Base-by-base conservation (phyloP, 495 filamentous ascomycete species). In the Penicillium daleae region DNA sequence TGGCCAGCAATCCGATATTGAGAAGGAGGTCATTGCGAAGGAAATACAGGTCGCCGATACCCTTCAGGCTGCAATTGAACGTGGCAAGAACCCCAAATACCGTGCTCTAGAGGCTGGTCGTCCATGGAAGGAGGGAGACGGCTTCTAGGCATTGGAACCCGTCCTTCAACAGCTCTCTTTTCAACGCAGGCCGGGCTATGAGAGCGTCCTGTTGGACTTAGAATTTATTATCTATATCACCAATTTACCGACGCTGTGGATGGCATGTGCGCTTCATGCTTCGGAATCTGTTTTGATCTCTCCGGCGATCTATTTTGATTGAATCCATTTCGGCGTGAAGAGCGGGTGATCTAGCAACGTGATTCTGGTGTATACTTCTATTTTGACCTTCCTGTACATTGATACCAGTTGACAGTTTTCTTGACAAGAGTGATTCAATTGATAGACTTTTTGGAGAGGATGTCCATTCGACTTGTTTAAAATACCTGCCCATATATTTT, bases 101-200 rank as follows among this genome's bases (percentile, higher is more conserved):
- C 71, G 86, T 59, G 86, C 86, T 27, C 29, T 69, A 60, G 85
- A 87, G 63, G 78, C 74, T 13, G 83, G 84, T 46, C 78, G 83
- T 51, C 63, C 68, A 31, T 85, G 80, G 80, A 78, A 81, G 35
- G 79, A 83, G 40, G 83, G 81, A 6, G 83, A 86, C 68, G 82
- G 80, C n/a, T 84, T 78, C 60, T 79, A 62, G 70, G 17, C 40
- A 15, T 10, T 21, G 57, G 61, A 35, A 12, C 42, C 35, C 19
- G 48, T 29, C 27, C 32, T 17, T 57, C 29, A 35, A 22, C 31
- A 3, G 40, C 9, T 27, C 53, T 39, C n/a, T 21, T 24, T 48
- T 48, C 37, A 51, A 52, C 27, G 35, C 22, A 24, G 29, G 42
- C 51, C 51, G 27, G 24, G 31, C 12, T 21, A 4, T n/a, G 51